phyloP scores from a whole-genome alignment of 2,329 filamentous ascomycete species.

The Aspergillus fijiensis region DNA sequence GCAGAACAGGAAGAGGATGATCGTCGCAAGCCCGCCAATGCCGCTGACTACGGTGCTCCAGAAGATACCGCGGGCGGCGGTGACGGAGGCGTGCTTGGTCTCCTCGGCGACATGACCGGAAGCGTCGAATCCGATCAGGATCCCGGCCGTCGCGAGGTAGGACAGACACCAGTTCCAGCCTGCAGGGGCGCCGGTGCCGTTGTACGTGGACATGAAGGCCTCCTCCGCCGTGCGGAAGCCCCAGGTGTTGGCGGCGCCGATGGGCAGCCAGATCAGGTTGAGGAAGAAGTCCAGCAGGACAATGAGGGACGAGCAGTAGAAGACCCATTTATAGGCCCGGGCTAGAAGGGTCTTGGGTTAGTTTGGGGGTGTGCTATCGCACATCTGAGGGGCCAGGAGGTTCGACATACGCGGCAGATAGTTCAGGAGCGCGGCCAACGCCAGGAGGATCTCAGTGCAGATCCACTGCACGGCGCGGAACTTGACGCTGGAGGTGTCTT shows the following conservation, averaged over 20 bases:
- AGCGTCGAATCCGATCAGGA: slow-evolving; percentile 62
- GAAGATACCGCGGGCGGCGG: slow-evolving; percentile 61
- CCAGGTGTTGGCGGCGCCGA: slow-evolving; percentile 55
- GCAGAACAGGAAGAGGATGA: slow-evolving; percentile 62
- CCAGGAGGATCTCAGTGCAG: slow-evolving; percentile 53
- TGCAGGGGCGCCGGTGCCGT: slow-evolving; percentile 55
- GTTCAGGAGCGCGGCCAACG: slow-evolving; percentile 52
- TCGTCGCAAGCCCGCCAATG: slow-evolving; percentile 54
- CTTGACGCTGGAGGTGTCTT: slow-evolving; percentile 53
- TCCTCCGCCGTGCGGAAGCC: slow-evolving; percentile 60
- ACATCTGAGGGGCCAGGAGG: fast-evolving
- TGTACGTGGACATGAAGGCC: slow-evolving; percentile 62
- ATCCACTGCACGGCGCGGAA: slow-evolving; percentile 64
- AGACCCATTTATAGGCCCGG: slow-evolving; percentile 44
- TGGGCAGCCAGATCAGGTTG: slow-evolving; percentile 62
- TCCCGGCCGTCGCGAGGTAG: slow-evolving; percentile 60
- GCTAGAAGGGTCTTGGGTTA: slow-evolving; percentile 30
- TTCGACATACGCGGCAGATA: slow-evolving; percentile 49
- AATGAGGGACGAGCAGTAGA: slow-evolving; percentile 33
- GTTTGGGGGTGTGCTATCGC: background rate
- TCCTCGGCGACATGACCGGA: slow-evolving; percentile 62
- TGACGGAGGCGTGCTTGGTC: slow-evolving; percentile 53
- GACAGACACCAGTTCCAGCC: slow-evolving; percentile 65
- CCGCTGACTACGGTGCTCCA: slow-evolving; percentile 60
- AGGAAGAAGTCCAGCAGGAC: slow-evolving; percentile 60